A percentile compares a stretch with the other conserved stretches of the same genome.
Conservation (phyloP, 345 rosid species). For the Rubroshorea leprosula region DNA sequence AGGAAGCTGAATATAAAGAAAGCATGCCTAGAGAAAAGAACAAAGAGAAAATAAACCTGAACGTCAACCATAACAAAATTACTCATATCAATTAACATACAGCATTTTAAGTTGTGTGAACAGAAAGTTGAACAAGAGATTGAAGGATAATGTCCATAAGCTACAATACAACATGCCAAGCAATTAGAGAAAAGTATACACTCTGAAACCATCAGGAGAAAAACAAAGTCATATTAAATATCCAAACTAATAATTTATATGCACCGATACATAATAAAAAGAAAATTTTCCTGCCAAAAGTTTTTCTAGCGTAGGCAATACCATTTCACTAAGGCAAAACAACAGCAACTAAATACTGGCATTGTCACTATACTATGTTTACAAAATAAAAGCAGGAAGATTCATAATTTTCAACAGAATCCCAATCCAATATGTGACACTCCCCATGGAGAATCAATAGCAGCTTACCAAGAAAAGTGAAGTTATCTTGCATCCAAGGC, state of each 20-base stretch:
- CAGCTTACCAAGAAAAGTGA: slow-evolving; percentile 28
- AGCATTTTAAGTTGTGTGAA: background rate
- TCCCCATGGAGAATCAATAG: slow-evolving; percentile 19
- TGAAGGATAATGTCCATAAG: background rate
- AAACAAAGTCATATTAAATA: slow-evolving; percentile 8
- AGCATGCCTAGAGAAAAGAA: too few species aligned
- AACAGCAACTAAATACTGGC: too few species aligned
- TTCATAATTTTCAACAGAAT: slow-evolving; percentile 11
- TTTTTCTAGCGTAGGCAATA: slow-evolving; percentile 19
- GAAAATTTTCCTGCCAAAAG: slow-evolving; percentile 8
- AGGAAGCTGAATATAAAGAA: too few species aligned
- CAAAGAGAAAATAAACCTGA: too few species aligned
- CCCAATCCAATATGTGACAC: slow-evolving; percentile 10
- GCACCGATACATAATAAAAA: slow-evolving; percentile 5
- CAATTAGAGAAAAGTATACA: background rate
- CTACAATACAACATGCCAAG: background rate
- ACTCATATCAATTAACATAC: background rate
- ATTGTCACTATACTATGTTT: slow-evolving; percentile 22
- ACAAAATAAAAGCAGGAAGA: slow-evolving; percentile 25
- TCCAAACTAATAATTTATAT: slow-evolving; percentile 12
- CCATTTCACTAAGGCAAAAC: slow-evolving; percentile 14
- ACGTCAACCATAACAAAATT: too few species aligned
- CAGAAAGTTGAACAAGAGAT: too few species aligned
- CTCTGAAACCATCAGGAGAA: slow-evolving; percentile 8
- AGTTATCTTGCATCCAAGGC: slow-evolving; percentile 7